A percentile compares a stretch with the other conserved stretches of the same genome.
Evolutionary conservation across 1,284 basidiomycete genomes (phyloP).

Genomic region (Dichomitus squalens): DNA sequence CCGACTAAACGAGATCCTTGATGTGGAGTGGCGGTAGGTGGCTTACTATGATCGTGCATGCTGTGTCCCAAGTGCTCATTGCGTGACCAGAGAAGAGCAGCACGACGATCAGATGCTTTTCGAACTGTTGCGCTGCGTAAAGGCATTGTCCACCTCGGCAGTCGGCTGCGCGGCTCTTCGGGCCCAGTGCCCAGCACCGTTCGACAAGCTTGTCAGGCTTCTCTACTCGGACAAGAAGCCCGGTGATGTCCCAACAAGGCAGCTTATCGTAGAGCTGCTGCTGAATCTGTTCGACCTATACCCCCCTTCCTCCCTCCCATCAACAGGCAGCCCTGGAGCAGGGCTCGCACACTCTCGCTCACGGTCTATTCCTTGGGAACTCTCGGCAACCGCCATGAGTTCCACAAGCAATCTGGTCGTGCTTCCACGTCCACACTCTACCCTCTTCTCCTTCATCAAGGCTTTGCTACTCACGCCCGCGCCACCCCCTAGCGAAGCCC

Average conservation of each 20-base stretch:
- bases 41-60: not conserved
- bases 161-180: slow-evolving; percentile 84
- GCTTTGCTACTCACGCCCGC: slow-evolving; percentile 74
- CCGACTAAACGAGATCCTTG: slow-evolving; percentile 89
- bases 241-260: slow-evolving; percentile 87
- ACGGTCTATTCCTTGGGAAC: slow-evolving; percentile 32
- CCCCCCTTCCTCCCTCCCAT: slow-evolving; percentile 64
- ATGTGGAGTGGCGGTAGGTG: slow-evolving; percentile 92
- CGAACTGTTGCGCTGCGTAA: slow-evolving; percentile 92
- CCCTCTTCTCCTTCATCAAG: slow-evolving; percentile 69
- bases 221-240: slow-evolving; percentile 98
- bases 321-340: slow-evolving; percentile 24
- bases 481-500: slow-evolving; percentile 70
- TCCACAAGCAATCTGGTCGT: slow-evolving; percentile 51
- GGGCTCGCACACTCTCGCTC: slow-evolving; percentile 28
- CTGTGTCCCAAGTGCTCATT: not conserved
- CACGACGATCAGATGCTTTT: slow-evolving; percentile 95
- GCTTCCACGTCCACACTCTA: slow-evolving; percentile 73
- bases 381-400: slow-evolving; percentile 30
- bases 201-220: slow-evolving; percentile 78
- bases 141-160: slow-evolving; percentile 88
- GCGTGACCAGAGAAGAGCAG: slow-evolving; percentile 85
- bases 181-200: slow-evolving; percentile 84
- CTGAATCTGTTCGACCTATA: slow-evolving; percentile 85
- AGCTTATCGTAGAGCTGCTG: slow-evolving; percentile 88